A percentile compares a stretch with the other conserved stretches of the same genome.
Evolutionary conservation across 768 basidiomycete genomes (phyloP).

Genomic region (Lepiota subincarnata): DNA sequence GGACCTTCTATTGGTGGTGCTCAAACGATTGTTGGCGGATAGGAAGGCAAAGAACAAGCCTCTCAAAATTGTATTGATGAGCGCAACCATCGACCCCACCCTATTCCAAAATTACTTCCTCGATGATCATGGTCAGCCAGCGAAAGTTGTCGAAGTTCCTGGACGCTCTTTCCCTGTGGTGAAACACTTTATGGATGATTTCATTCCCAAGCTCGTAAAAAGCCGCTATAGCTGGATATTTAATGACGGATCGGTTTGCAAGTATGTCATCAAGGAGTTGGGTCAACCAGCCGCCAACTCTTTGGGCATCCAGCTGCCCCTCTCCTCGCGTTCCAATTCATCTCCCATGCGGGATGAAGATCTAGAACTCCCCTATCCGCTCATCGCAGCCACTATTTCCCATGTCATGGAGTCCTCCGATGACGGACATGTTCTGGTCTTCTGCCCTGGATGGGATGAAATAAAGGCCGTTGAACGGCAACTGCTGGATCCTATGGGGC

Average conservation of each 20-base stretch:
- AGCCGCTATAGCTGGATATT: constrained; percentile 59
- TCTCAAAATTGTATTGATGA: constrained; percentile 90
- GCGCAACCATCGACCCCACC: constrained; percentile 89
- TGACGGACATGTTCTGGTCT: constrained; percentile 86
- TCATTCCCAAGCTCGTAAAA: constrained; percentile 47
- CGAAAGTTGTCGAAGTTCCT: constrained; percentile 76
- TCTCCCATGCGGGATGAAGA: constrained; percentile 36
- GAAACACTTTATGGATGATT: constrained; percentile 78
- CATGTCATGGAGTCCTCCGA: constrained; percentile 70
- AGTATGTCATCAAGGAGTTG: constrained; percentile 71
- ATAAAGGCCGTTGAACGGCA: constrained; percentile 68
- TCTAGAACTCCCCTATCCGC: constrained; percentile 73
- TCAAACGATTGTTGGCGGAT: constrained; percentile 78
- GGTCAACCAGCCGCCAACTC: constrained; percentile 26
- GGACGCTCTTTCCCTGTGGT: constrained; percentile 89
- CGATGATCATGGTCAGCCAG: constrained; percentile 52
- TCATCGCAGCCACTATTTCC: constrained; percentile 78
- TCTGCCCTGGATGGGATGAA: constrained; percentile 93
- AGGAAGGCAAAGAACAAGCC: constrained; percentile 66
- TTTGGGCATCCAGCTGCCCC: constrained; percentile 23
- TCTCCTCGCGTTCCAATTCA: constrained; percentile 9
- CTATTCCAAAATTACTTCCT: constrained; percentile 89
- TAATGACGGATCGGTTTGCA: constrained; percentile 60
- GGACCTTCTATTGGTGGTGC: constrained; percentile 82
- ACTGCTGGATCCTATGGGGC: constrained; percentile 45